Conservation (phyloP, 805 yeast species). For the Nakazawaea holstii region DNA sequence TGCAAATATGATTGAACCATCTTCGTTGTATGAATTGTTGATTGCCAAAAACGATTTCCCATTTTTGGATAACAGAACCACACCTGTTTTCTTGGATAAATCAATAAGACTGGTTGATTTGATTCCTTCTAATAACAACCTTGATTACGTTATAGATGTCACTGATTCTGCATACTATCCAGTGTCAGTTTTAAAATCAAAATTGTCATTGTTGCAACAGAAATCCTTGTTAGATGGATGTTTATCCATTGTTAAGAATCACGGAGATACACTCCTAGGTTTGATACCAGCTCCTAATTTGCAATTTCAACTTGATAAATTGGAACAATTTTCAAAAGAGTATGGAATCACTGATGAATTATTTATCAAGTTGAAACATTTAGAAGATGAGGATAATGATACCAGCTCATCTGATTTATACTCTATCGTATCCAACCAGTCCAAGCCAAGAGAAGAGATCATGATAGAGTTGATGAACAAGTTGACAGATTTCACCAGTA, state of each 20-base stretch:
- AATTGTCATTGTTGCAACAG: conserved; percentile 31
- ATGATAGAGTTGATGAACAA: conserved; percentile 15
- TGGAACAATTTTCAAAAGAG: conserved; percentile 25
- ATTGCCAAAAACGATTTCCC: conserved; percentile 47
- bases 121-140: conserved; percentile 19
- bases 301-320: conserved; percentile 44
- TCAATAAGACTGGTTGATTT: conserved; percentile 35
- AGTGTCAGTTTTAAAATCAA: conserved; percentile 25
- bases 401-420: neutral
- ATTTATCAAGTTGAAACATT: conserved; percentile 19
- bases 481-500: conserved; percentile 33
- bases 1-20: conserved; percentile 45
- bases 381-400: conserved; percentile 1
- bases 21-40: conserved; percentile 44
- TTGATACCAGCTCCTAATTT: conserved; percentile 44
- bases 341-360: conserved; percentile 25
- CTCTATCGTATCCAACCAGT: conserved; percentile 1
- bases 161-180: conserved; percentile 29
- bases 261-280: conserved; percentile 28
- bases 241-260: conserved; percentile 31
- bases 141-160: conserved; percentile 13
- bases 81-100: conserved; percentile 25
- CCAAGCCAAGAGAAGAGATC: conserved; percentile 1
- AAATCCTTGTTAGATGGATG: conserved; percentile 47
- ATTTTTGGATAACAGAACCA: conserved; percentile 38